Conservation (phyloP, 2,329 filamentous ascomycete species). For the Diaporthe australafricana region DNA sequence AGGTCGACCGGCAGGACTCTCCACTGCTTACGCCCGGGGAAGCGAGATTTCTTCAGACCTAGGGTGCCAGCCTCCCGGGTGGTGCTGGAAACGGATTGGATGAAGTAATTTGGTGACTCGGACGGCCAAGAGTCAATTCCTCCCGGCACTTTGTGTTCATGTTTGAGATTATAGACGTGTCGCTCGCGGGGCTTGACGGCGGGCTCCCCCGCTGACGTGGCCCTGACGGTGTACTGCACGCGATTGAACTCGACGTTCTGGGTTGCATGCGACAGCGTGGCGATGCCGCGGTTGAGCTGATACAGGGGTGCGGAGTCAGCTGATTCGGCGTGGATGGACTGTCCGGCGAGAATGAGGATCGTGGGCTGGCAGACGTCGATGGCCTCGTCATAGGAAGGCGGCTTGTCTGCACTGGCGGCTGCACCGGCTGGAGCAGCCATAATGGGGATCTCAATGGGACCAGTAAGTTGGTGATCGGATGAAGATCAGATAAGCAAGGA, state of each 20-base stretch:
- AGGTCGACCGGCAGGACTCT: conserved; percentile 35
- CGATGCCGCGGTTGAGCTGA: conserved; percentile 43
- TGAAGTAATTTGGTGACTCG: conserved; percentile 40
- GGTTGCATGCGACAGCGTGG: conserved; percentile 38
- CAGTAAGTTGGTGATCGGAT: not conserved
- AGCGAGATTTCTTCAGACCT: conserved; percentile 35
- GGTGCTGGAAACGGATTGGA: conserved; percentile 37
- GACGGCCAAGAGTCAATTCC: conserved; percentile 34
- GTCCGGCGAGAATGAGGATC: conserved; percentile 42
- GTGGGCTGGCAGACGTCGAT: conserved; percentile 37
- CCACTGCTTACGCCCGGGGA: conserved; percentile 28
- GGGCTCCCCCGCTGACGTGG: conserved; percentile 35
- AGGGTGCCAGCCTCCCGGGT: conserved; percentile 29
- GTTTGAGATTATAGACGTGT: conserved; percentile 42
- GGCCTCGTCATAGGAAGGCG: not conserved
- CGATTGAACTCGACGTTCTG: conserved; percentile 41
- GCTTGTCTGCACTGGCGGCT: not conserved
- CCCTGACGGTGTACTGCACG: conserved; percentile 40
- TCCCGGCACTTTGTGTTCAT: conserved; percentile 14
- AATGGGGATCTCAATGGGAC: too few relatives aligned
- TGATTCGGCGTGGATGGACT: conserved; percentile 43
- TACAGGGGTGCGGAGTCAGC: conserved; percentile 40
- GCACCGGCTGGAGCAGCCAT: not conserved
- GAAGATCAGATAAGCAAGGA: not conserved
- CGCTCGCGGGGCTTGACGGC: conserved; percentile 37